Evolutionary conservation across 2,329 filamentous ascomycete genomes (phyloP).

Genomic region (Cytospora schulzeri): DNA sequence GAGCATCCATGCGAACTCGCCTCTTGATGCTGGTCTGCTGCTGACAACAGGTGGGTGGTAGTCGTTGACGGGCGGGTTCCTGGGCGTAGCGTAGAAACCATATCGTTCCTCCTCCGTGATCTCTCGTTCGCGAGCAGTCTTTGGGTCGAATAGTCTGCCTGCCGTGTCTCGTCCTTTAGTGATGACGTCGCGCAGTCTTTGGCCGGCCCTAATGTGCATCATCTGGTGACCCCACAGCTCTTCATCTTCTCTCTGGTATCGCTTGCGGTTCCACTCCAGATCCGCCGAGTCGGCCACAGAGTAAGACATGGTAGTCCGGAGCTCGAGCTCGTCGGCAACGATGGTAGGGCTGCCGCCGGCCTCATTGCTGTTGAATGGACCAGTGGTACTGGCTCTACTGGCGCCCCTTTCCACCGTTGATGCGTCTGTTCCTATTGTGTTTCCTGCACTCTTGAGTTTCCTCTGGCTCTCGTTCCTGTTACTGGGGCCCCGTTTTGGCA

Average conservation of each 20-base stretch:
- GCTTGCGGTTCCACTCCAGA: conserved; percentile 69
- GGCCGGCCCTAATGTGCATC: conserved; percentile 47
- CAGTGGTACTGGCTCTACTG: conserved; percentile 33
- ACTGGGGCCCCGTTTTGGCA: conserved; percentile 60
- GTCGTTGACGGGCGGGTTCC: conserved; percentile 79
- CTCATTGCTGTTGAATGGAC: conserved; percentile 39
- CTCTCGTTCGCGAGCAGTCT: conserved; percentile 54
- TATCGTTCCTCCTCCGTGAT: conserved; percentile 53
- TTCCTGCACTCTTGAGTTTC: conserved; percentile 59
- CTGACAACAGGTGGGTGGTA: conserved; percentile 83
- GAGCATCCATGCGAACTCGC: conserved; percentile 86
- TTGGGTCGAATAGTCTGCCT: conserved; percentile 53
- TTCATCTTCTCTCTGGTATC: conserved; percentile 87
- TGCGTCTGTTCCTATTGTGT: conserved; percentile 44
- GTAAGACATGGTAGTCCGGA: conserved; percentile 42
- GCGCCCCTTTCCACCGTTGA: conserved; percentile 35
- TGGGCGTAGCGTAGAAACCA: conserved; percentile 62
- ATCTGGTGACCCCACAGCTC: conserved; percentile 75
- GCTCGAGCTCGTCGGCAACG: conserved; percentile 45
- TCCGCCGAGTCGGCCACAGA: conserved; percentile 45
- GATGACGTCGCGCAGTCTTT: conserved; percentile 60
- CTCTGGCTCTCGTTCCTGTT: conserved; percentile 62
- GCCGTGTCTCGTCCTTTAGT: conserved; percentile 61
- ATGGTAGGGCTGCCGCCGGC: conserved; percentile 47
- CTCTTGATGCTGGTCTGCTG: conserved; percentile 68